Percentiles rank a stretch among this genome's conserved stretches.
Evolutionary conservation across 345 rosid genomes (phyloP).

Genomic region (Dipteronia dyeriana): DNA sequence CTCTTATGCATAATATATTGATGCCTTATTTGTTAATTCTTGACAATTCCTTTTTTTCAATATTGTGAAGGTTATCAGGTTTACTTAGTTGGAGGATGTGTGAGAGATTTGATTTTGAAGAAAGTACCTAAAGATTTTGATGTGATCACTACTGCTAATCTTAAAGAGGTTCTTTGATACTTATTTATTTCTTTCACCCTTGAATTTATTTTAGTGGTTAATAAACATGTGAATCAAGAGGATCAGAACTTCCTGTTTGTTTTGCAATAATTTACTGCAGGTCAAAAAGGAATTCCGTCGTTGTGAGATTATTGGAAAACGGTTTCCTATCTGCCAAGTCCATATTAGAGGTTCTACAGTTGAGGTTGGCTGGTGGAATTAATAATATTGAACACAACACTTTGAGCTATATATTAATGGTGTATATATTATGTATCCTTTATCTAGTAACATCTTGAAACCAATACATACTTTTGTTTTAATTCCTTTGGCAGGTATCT

Average conservation of each 20-base stretch:
- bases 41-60: background rate
- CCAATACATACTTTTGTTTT: conserved; percentile 7
- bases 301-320: conserved; percentile 60
- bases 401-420: background rate
- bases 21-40: background rate
- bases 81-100: conserved; percentile 95
- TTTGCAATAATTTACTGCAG: conserved; percentile 38
- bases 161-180: conserved; percentile 53
- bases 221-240: background rate
- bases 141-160: conserved; percentile 86
- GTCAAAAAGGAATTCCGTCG: conserved; percentile 51
- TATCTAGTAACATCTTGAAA: conserved; percentile 17
- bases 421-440: conserved; percentile 8
- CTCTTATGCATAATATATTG: background rate
- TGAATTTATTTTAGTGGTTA: background rate
- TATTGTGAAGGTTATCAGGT: conserved; percentile 64
- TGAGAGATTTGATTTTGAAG: conserved; percentile 78
- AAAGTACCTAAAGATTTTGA: conserved; percentile 91
- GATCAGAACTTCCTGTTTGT: conserved; percentile 3
- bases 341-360: conserved; percentile 50
- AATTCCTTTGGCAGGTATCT: conserved; percentile 58
- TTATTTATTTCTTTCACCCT: background rate
- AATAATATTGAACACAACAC: background rate
- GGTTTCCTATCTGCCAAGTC: conserved; percentile 86
- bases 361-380: conserved; percentile 60